Base-by-base conservation (phyloP, 129 eudicot genomes). In the Tagetes patula region DNA sequence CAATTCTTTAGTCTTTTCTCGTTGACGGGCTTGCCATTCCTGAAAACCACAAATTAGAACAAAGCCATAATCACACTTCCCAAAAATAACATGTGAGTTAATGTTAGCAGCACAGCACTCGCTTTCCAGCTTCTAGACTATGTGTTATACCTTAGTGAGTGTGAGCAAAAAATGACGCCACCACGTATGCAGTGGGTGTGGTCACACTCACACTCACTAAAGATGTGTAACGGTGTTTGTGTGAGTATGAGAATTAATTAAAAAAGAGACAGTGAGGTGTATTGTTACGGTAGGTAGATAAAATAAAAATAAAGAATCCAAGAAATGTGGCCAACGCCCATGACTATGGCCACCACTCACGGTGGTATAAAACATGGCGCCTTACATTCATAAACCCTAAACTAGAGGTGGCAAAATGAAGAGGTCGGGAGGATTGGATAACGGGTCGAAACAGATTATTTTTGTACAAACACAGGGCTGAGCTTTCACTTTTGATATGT, bases 1-100 rank as follows among this genome's bases (percentile, higher is more conserved):
- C 48, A 90, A 59, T 63, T 94, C 96, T 75, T 94, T 94, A 6
- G 91, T 90, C 89, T 86, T 94, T 67, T 90, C 93, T 34, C 98
- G 81, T 43, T 90, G 98, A 30, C 68, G 84, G 11, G 98, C 97
- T 86, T 94, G 97, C 97, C 98, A 94, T 83, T 90, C 96, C 97
- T 94, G 65, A 62, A 46, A 50, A 63, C 41, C 14, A 27, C 20
- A 73, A 3, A 43, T 32, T 3, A 59, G 49, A 4, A 41, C 11
- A 45, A 60, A 60, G 9, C 3, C 32, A 46, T 30, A 8, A 43
- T 13, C 36, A 39, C 8, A 31, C 60, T 45, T 32, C 37, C 47
- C 56, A 59, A 66, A 43, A 69, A 34, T 12, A 32, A 42, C 66
- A 60, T 1, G 3, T 59, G 41, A 14, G 34, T 10, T 59, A 34